These are phyloP conservation scores for Pythium rhizo-oryzae DNA, from an alignment of 352 stramenopile genomes.

Conservation along the genomic window DNA sequence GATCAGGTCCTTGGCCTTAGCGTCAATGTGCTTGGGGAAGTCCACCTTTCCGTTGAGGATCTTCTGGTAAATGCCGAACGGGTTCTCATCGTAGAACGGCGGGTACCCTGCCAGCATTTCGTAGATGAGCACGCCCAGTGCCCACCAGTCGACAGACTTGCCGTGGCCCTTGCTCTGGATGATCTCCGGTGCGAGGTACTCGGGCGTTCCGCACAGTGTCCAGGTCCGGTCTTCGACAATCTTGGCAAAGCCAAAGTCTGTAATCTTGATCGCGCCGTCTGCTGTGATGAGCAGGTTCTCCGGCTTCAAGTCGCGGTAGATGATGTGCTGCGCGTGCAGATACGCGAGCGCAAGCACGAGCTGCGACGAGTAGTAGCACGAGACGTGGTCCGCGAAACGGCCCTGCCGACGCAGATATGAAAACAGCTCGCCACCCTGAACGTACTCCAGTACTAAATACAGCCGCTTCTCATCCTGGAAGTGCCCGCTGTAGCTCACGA, in stretches of 20 bases:
- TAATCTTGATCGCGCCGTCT: conserved; percentile 87
- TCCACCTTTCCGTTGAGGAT: conserved; percentile 92
- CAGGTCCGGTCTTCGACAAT: conserved; percentile 82
- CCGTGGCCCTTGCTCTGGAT: conserved; percentile 84
- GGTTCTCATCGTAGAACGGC: conserved; percentile 92
- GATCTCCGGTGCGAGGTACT: conserved; percentile 87
- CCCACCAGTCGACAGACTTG: conserved; percentile 85
- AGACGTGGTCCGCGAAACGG: conserved; percentile 77
- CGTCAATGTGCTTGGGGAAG: conserved; percentile 90
- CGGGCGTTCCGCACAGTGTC: conserved; percentile 85
- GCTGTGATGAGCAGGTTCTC: conserved; percentile 93
- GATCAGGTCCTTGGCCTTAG: conserved; percentile 91
- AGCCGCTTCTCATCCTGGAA: conserved; percentile 95
- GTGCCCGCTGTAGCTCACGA: conserved; percentile 95
- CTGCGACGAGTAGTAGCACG: conserved; percentile 76
- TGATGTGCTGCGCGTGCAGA: conserved; percentile 92
- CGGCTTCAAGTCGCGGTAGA: conserved; percentile 94
- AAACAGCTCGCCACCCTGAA: conserved; percentile 96
- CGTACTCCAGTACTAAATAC: conserved; percentile 98
- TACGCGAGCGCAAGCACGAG: conserved; percentile 91
- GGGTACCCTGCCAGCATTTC: conserved; percentile 77
- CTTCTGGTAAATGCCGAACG: conserved; percentile 95
- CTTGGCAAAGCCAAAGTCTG: conserved; percentile 88
- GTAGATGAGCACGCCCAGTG: conserved; percentile 78
- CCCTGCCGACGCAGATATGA: conserved; percentile 89